Evolutionary conservation across 306 rosid genomes (phyloP), one percentile per base, ranked within the genome.

Genomic region (Sicyos edulis): DNA sequence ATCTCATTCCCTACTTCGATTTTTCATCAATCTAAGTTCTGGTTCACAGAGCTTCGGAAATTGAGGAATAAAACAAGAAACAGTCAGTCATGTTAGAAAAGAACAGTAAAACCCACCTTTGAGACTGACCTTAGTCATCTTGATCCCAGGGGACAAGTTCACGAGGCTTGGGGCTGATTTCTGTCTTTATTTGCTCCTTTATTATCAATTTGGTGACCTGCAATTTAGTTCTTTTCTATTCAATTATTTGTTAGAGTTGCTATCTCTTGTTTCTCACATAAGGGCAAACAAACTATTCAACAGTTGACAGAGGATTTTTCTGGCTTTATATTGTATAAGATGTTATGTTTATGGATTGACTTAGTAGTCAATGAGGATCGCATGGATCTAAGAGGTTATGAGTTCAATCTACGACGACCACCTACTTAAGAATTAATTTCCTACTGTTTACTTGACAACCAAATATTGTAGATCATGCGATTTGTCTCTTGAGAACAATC

Each of bases 231-330:
- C 61, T 16, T 16, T 83, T 84, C 79, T 72, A 71, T 67, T 73
- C 81, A 88, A 88, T 84, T 75, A 83, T 82, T 86, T 63, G 59
- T 71, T 70, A 62, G 59, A 63, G 78, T 80, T 77, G 74, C 81
- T 60, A 76, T 80, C 72, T 54, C 70, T 68, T 71, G 76, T 78
- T 42, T 70, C 79, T 61, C 29, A 42, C 32, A 49, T 20, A 63
- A 56, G 77, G 69, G 64, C 83, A 63, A 80, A 77, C 57, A 74
- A 70, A 68, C 47, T 54, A 73, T 73, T 76, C 77, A 65, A 59
- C 77, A 55, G 75, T 65, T 80, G 81, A 75, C 74, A 44, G 26
- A 72, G 81, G 67, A 58, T 58, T 32, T 59, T 78, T 79, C 70
- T 78, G 75, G 57, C 75, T 70, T 70, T 81, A 73, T 40, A 60